Evolutionary conservation across 116 monocot genomes (phyloP).

Genomic region (Posidonia oceanica): DNA sequence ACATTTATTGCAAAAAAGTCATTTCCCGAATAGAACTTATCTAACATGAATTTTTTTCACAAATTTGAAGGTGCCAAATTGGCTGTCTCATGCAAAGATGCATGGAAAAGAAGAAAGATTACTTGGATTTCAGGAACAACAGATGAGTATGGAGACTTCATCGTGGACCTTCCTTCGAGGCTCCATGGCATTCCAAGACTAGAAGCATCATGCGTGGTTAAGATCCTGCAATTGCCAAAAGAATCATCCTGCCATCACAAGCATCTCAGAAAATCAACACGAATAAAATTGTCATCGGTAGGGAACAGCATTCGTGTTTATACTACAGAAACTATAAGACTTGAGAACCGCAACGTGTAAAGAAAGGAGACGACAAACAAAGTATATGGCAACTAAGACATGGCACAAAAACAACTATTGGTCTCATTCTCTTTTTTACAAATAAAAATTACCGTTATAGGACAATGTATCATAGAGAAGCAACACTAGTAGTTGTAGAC

Average conservation of each 20-base stretch:
- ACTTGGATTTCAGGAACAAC: conserved; percentile 33
- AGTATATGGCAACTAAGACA: too few relatives aligned
- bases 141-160: conserved; percentile 60
- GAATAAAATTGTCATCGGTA: conserved; percentile 32
- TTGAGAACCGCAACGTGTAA: not conserved
- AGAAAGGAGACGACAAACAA: too few relatives aligned
- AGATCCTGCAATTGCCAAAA: conserved; percentile 23
- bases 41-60: too few relatives aligned
- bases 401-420: too few relatives aligned
- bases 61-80: conserved; percentile 3
- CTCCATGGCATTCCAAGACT: conserved; percentile 48
- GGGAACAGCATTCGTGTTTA: conserved; percentile 49
- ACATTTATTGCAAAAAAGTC: too few relatives aligned
- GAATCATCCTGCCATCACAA: conserved; percentile 2
- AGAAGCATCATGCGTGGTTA: conserved; percentile 36
- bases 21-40: too few relatives aligned
- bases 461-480: not conserved
- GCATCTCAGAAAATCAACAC: not conserved
- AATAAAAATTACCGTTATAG: not conserved
- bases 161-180: conserved; percentile 47
- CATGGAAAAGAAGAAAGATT: conserved; percentile 2
- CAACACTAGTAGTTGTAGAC: not conserved
- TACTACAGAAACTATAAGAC: conserved; percentile 21
- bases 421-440: too few relatives aligned
- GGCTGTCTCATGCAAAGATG: not conserved